Evolutionary conservation across 2,329 filamentous ascomycete species (phyloP), one percentile per base, ranked within the genome.

Genomic region (Sporothrix protearum): DNA sequence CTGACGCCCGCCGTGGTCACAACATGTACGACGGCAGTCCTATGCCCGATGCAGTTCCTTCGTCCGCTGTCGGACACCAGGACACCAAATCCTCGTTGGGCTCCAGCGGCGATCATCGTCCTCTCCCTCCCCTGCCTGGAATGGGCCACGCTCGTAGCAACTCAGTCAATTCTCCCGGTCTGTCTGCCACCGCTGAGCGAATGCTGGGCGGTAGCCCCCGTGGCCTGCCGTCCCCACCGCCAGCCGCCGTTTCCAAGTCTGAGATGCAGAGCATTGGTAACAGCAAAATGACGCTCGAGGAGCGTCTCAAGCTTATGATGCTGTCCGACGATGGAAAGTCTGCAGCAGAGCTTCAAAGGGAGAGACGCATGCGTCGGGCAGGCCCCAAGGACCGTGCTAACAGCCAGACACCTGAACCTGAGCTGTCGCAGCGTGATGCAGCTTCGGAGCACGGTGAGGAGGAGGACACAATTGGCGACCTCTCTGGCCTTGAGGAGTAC

Each of bases 291-390:
- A 88, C 93, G 0, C 84, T 97, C 2, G 93, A 97, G 78, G 94
- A 97, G 78, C 87, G 94, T 61, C 84, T 97, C 68, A 90, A 91
- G 77, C 85, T 97, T 64, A 96, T 97, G 92, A 94, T 95, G 89
- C 86, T 94, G 61, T 92, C 92, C 22, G 88, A 91, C 70, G 89
- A 91, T 71, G 83, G 83, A 67, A 89, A 89, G 79, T 83, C 85
- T 1, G 87, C 88, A 47, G 88, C 86, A 2, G 88, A 90, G 78
- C 85, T 87, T 75, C 90, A 92, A 79, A 85, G 90, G 67, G 90
- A 92, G 80, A 86, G 90, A 72, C 87, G 89, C 33, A 88, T 92
- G 83, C 85, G 90, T 76, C 87, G 90, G 74, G 89, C 85, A 70
- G 85, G 83, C 72, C 78, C 84, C 75, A 83, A 86, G 72, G 85